Conservation (phyloP, 1,284 basidiomycete species). For the Malassezia sympodialis region DNA sequence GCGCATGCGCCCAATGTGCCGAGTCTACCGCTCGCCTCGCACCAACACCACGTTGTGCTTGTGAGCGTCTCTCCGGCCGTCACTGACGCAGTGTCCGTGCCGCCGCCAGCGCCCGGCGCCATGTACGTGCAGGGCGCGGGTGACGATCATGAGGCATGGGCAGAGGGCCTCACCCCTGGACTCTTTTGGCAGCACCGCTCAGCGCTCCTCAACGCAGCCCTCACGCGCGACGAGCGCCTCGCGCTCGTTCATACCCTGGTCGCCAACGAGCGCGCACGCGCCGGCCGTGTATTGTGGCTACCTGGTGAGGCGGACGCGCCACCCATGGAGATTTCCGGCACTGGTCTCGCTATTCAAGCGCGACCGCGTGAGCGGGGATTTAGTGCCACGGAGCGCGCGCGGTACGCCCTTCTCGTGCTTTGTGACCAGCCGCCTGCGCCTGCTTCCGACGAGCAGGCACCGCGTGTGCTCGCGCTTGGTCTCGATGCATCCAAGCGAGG, state of each 20-base stretch:
- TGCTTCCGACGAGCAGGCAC: background rate
- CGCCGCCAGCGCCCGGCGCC: background rate
- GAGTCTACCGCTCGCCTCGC: background rate
- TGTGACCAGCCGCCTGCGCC: background rate
- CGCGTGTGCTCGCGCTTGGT: background rate
- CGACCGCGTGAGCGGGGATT: background rate
- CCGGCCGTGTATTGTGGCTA: slow-evolving; percentile 1
- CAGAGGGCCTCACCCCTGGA: slow-evolving; percentile 63
- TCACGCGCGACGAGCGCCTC: slow-evolving; percentile 52
- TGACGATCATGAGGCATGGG: slow-evolving; percentile 79
- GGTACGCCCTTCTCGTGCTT: slow-evolving; percentile 5
- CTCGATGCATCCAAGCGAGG: slow-evolving; percentile 21
- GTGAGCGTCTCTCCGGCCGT: slow-evolving; percentile 51
- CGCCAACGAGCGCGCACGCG: background rate
- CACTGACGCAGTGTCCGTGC: background rate
- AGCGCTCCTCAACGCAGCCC: slow-evolving; percentile 52
- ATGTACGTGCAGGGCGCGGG: slow-evolving; percentile 77
- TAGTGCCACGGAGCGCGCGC: background rate
- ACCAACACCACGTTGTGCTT: slow-evolving; percentile 10
- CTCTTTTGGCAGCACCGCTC: slow-evolving; percentile 61
- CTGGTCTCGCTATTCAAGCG: background rate
- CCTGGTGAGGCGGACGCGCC: background rate
- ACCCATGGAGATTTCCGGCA: background rate
- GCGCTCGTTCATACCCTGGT: slow-evolving; percentile 54
- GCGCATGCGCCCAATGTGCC: slow-evolving; percentile 42